These are phyloP conservation scores for Cystofilobasidium capitatum DNA, from an alignment of 768 basidiomycete genomes.

Conservation along the genomic window DNA sequence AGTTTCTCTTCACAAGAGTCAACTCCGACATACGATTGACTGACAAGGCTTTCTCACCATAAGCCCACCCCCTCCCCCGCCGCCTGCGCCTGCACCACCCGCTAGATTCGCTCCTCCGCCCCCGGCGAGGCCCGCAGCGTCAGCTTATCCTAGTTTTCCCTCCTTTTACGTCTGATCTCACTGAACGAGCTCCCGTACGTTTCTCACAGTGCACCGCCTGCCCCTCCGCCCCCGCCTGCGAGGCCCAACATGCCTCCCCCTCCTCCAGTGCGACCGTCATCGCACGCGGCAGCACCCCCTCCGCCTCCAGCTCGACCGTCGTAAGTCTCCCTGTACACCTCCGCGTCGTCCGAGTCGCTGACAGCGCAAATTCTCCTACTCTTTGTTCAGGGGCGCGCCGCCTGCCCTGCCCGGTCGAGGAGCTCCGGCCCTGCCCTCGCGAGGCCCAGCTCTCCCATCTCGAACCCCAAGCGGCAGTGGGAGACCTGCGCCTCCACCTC, in stretches of 20 bases:
- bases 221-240: slow-evolving; percentile 33
- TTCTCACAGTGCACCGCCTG: slow-evolving; percentile 30
- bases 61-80: slow-evolving; percentile 34
- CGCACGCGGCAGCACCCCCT: slow-evolving; percentile 22
- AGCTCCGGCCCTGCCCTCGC: not conserved
- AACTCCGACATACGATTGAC: slow-evolving; percentile 15
- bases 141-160: not conserved
- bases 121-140: not conserved
- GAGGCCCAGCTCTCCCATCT: not conserved
- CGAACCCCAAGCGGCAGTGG: not conserved
- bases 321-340: not conserved
- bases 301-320: slow-evolving; percentile 36
- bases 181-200: not conserved
- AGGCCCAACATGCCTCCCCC: slow-evolving; percentile 28
- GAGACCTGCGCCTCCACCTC: not conserved
- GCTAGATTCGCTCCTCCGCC: slow-evolving; percentile 21
- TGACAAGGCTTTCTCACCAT: slow-evolving; percentile 2
- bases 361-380: not conserved
- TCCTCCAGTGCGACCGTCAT: slow-evolving; percentile 34
- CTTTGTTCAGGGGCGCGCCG: not conserved
- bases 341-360: not conserved
- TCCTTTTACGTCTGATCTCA: not conserved
- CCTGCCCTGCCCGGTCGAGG: slow-evolving; percentile 7
- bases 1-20: slow-evolving; percentile 31
- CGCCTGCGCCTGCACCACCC: slow-evolving; percentile 29